phyloP scores from a whole-genome alignment of 2,329 filamentous ascomycete species.

The Lachnellula arida region DNA sequence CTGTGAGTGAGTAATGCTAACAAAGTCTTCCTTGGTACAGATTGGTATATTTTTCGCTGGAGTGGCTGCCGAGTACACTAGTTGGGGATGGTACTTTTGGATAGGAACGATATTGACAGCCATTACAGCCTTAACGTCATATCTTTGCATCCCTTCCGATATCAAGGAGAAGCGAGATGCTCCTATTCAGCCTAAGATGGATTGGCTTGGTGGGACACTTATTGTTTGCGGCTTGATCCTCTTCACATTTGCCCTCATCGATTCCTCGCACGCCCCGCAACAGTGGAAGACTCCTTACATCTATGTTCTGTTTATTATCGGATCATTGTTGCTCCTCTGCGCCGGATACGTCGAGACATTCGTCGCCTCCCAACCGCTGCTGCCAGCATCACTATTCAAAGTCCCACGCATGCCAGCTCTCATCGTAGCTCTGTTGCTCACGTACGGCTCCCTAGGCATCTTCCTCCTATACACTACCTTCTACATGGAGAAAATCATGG shows the following conservation, averaged over 20 bases:
- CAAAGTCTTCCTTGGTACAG: no score
- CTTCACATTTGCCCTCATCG: conserved; percentile 70
- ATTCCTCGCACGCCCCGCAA: conserved; percentile 61
- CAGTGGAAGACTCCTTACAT: conserved; percentile 75
- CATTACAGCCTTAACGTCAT: conserved; percentile 42
- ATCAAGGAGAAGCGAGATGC: conserved; percentile 32
- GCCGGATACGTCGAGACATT: conserved; percentile 70
- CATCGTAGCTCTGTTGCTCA: conserved; percentile 55
- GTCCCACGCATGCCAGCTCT: conserved; percentile 66
- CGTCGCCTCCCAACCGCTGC: conserved; percentile 61
- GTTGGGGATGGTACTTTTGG: conserved; percentile 66
- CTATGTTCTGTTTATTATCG: conserved; percentile 58
- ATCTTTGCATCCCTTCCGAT: conserved; percentile 47
- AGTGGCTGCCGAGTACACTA: conserved; percentile 51
- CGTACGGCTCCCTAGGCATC: conserved; percentile 64
- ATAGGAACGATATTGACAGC: conserved; percentile 52
- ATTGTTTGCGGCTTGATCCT: conserved; percentile 63
- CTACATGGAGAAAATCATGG: conserved; percentile 54
- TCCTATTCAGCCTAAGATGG: conserved; percentile 51
- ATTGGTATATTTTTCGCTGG: conserved; percentile 62
- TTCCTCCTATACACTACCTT: conserved; percentile 66
- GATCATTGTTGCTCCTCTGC: conserved; percentile 51
- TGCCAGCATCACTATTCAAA: conserved; percentile 65
- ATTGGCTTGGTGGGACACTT: conserved; percentile 59
- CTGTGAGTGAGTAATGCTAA: neutral